These are phyloP conservation scores for Penicillium daleae DNA, from an alignment of 495 filamentous ascomycete species.

Conservation along the genomic window DNA sequence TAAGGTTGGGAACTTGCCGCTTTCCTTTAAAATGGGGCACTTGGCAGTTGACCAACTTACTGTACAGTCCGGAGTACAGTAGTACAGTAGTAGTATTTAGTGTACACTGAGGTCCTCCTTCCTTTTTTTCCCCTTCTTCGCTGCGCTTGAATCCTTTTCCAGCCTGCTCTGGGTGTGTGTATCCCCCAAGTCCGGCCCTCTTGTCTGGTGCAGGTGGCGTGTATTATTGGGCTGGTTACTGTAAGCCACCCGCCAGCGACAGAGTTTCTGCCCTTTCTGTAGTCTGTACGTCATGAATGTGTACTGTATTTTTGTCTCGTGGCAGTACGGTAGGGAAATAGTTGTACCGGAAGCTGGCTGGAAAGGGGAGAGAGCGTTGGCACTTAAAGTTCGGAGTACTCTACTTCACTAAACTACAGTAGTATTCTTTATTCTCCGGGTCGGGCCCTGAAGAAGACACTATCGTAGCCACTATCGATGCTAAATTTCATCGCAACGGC, in stretches of 20 bases:
- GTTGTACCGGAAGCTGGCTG: background rate
- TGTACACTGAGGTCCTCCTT: no score
- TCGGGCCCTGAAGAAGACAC: background rate
- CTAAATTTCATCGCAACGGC: background rate
- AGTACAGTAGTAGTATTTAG: no score
- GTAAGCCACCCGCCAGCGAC: background rate
- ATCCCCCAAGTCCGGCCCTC: no score
- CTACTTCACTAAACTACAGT: background rate
- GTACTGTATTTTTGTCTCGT: background rate
- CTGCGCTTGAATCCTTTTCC: no score
- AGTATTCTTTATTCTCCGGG: background rate
- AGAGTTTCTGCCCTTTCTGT: no score
- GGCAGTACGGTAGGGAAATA: constrained; percentile 4
- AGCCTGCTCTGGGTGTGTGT: no score
- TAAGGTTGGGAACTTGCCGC: no score
- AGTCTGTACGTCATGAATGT: background rate
- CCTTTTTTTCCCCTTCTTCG: no score
- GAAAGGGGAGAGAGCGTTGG: background rate
- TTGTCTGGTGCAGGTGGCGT: background rate
- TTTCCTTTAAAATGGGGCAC: no score
- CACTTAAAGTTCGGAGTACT: no score
- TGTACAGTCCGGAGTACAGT: no score
- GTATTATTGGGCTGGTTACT: background rate
- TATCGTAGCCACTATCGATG: constrained; percentile 6
- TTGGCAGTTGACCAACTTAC: no score